Percentiles rank a stretch among this genome's conserved stretches.
phyloP scores from a whole-genome alignment of 179 eudicot species.

The Amaranthus tricolor region DNA sequence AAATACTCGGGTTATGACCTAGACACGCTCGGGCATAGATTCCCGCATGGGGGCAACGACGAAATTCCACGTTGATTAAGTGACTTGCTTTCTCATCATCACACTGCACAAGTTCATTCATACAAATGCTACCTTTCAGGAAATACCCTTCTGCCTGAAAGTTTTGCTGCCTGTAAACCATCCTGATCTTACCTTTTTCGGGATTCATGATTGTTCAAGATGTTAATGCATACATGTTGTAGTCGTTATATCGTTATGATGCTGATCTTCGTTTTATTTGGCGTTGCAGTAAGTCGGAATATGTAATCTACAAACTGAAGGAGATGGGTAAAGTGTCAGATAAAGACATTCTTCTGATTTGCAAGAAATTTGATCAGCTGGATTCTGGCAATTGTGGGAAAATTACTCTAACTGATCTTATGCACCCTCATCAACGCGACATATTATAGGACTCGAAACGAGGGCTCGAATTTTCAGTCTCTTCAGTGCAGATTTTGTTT shows the following conservation, averaged over 20 bases:
- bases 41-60: no score
- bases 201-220: no score
- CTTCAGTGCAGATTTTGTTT: background rate
- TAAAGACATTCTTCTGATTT: constrained; percentile 73
- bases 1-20: no score
- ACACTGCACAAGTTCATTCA: no score
- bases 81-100: no score
- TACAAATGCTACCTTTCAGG: no score
- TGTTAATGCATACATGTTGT: no score
- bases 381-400: constrained; percentile 83
- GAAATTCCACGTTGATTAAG: no score
- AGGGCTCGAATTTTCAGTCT: background rate
- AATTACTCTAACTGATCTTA: constrained; percentile 84
- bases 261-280: background rate
- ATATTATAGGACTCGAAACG: background rate
- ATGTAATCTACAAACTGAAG: constrained; percentile 93
- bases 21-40: no score
- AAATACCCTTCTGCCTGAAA: no score
- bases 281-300: constrained; percentile 82
- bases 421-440: constrained; percentile 39
- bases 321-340: constrained; percentile 92
- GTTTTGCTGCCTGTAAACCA: no score
- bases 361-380: constrained; percentile 75
- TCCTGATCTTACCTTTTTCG: no score
- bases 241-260: background rate